Conservation (phyloP, 306 rosid genomes). For the Acacia confusa region DNA sequence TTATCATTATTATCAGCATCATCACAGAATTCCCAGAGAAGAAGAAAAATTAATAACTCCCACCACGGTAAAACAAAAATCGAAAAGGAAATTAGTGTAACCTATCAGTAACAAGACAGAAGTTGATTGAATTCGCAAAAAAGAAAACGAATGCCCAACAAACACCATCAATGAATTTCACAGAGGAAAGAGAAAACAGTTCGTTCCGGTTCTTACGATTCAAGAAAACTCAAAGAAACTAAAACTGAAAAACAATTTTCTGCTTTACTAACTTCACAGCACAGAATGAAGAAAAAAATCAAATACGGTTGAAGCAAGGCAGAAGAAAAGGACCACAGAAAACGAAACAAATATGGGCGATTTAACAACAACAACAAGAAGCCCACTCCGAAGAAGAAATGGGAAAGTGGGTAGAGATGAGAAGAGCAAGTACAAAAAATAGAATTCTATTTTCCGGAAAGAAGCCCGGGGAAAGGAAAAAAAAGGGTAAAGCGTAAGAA, state of each 20-base stretch:
- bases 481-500: not conserved
- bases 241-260: not conserved
- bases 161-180: not conserved
- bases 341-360: not conserved
- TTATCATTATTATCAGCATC: not conserved
- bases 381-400: not conserved
- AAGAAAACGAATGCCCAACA: not conserved
- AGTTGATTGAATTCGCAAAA: constrained; percentile 1
- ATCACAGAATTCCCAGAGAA: not conserved
- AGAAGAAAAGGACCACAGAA: not conserved
- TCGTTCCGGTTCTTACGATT: not conserved
- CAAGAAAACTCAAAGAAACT: not conserved
- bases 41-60: constrained; percentile 8
- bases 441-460: not conserved
- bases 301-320: not conserved
- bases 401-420: not conserved
- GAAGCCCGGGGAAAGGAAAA: not conserved
- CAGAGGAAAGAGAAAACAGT: not conserved
- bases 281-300: constrained; percentile 28
- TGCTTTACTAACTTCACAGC: constrained; percentile 26
- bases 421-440: not conserved
- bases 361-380: not conserved
- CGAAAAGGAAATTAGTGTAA: not conserved
- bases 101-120: not conserved
- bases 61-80: not conserved